Percentiles rank a stretch among this genome's conserved stretches.
These are phyloP conservation scores for Viola pubescens DNA, from an alignment of 441 rosid genomes.

Conservation along the genomic window DNA sequence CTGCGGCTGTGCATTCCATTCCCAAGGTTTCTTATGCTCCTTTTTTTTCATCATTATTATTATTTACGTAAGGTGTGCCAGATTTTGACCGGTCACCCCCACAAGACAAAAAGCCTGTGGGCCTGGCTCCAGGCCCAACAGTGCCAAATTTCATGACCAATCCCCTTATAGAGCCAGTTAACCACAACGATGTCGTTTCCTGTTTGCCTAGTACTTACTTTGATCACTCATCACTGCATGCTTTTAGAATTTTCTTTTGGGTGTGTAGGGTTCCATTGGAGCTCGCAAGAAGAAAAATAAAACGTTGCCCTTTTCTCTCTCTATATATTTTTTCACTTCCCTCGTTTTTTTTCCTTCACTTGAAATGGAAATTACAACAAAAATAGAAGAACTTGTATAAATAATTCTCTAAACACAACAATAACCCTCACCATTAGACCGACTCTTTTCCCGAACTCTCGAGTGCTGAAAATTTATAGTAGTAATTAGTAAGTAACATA, in stretches of 20 bases:
- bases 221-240: no score
- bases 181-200: no score
- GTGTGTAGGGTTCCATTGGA: not conserved
- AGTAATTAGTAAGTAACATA: no score
- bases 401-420: constrained; percentile 5
- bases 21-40: constrained; percentile 24
- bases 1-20: constrained; percentile 27
- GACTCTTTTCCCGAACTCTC: not conserved
- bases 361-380: constrained; percentile 10
- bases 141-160: no score
- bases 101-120: constrained; percentile 4
- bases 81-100: constrained; percentile 37
- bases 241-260: not conserved
- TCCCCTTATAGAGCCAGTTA: no score
- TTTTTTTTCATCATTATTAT: no score
- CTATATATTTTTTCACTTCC: not conserved
- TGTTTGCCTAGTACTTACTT: no score
- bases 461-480: no score
- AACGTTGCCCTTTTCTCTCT: not conserved
- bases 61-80: no score
- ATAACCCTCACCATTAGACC: not conserved
- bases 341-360: no score
- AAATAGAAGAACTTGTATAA: not conserved
- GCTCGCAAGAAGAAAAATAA: not conserved
- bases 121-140: not conserved